phyloP scores from a whole-genome alignment of 768 basidiomycete genomes.

The Termitomyces eurrhizus region DNA sequence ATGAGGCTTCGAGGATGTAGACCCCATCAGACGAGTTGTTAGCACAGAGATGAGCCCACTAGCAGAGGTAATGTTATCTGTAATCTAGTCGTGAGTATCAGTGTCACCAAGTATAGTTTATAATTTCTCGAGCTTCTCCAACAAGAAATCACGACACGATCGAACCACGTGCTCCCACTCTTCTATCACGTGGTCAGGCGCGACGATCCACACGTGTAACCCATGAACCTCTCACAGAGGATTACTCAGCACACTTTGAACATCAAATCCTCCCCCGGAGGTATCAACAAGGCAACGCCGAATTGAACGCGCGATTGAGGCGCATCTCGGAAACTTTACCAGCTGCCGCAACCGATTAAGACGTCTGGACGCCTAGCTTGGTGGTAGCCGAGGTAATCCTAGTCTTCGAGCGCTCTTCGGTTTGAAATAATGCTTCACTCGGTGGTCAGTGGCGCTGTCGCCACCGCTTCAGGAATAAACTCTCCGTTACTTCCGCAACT shows the following conservation, averaged over 20 bases:
- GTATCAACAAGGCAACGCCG: not conserved
- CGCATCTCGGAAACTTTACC: not conserved
- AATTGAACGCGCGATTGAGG: not conserved
- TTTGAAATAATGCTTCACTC: too few species aligned
- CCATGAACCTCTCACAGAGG: too few species aligned
- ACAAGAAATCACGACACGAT: conserved; percentile 7
- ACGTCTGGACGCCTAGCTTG: too few species aligned
- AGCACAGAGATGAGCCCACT: too few species aligned
- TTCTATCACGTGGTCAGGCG: too few species aligned
- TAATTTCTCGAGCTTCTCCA: not conserved
- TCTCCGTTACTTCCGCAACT: not conserved
- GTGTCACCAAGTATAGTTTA: not conserved
- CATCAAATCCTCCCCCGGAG: not conserved
- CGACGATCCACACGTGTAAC: too few species aligned
- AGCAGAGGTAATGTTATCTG: too few species aligned
- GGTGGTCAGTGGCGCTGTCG: too few species aligned
- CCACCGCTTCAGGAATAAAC: not conserved
- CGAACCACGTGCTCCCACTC: not conserved
- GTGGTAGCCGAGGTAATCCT: too few species aligned
- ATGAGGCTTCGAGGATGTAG: conserved; percentile 5
- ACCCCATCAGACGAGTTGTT: conserved; percentile 1
- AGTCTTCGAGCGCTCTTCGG: too few species aligned
- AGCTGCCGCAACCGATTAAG: not conserved
- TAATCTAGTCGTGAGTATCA: not conserved
- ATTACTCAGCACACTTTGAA: too few species aligned